phyloP scores from a whole-genome alignment of 441 rosid genomes.

The Erodium moschatum region DNA sequence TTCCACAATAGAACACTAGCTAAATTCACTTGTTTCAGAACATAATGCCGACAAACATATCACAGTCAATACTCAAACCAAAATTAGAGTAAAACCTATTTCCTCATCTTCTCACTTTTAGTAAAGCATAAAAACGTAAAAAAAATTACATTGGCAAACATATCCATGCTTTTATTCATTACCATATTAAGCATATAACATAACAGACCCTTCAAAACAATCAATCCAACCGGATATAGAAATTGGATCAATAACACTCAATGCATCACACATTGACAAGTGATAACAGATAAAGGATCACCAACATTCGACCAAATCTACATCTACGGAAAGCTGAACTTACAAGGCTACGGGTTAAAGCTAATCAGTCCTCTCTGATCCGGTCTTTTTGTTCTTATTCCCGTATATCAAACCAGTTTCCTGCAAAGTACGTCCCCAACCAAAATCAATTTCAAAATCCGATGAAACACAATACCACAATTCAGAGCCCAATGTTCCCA shows the following conservation, averaged over 20 bases:
- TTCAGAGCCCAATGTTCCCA: too few relatives aligned
- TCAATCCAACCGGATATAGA: not conserved
- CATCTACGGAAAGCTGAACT: constrained; percentile 10
- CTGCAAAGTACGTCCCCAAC: constrained; percentile 25
- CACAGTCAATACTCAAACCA: not conserved
- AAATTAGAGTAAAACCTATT: not conserved
- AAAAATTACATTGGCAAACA: not conserved
- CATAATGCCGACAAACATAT: not conserved
- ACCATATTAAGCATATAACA: not conserved
- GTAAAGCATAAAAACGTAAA: too few relatives aligned
- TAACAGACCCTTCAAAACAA: not conserved
- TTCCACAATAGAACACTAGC: not conserved
- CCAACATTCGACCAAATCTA: not conserved
- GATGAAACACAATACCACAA: too few relatives aligned
- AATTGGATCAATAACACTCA: not conserved
- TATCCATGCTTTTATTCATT: not conserved
- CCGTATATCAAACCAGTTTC: constrained; percentile 72
- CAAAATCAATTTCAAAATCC: too few relatives aligned
- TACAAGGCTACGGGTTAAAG: constrained; percentile 6
- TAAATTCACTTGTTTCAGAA: not conserved
- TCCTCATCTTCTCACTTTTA: not conserved
- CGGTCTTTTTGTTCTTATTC: constrained; percentile 36
- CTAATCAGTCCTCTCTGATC: constrained; percentile 28
- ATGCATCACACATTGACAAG: not conserved
- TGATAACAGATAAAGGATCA: not conserved